Evolutionary conservation across 257 asterid species (phyloP).

Genomic region (Fraxinus anomala): DNA sequence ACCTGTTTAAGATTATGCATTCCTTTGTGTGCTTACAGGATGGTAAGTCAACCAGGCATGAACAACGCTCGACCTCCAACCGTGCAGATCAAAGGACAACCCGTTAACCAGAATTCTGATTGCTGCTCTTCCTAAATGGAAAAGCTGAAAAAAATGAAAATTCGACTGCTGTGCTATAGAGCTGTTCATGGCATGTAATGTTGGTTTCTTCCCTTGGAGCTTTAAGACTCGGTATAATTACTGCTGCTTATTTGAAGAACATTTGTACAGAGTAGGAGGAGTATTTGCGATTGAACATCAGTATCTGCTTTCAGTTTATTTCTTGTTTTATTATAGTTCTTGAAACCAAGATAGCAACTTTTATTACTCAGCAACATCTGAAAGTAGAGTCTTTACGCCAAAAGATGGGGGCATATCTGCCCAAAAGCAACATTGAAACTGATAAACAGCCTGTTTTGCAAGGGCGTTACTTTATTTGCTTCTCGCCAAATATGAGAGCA

Average conservation of each 20-base stretch:
- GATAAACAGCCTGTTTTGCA: too few relatives aligned
- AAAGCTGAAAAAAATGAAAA: not conserved
- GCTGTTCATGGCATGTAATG: conserved; percentile 40
- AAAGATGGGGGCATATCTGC: too few relatives aligned
- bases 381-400: too few relatives aligned
- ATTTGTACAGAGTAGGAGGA: conserved; percentile 49
- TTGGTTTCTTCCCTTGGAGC: conserved; percentile 28
- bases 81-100: conserved; percentile 82
- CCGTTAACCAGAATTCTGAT: conserved; percentile 77
- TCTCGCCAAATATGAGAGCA: too few relatives aligned
- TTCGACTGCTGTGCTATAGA: conserved; percentile 1
- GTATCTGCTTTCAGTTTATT: conserved; percentile 27
- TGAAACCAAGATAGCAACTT: too few relatives aligned
- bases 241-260: conserved; percentile 35
- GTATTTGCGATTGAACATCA: conserved; percentile 35
- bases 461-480: too few relatives aligned
- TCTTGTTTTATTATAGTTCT: not conserved
- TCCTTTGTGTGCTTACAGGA: conserved; percentile 42
- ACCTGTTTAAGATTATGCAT: too few relatives aligned
- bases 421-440: too few relatives aligned
- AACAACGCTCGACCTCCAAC: conserved; percentile 77
- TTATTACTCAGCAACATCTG: too few relatives aligned
- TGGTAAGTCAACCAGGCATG: conserved; percentile 86
- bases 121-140: conserved; percentile 72
- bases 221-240: conserved; percentile 30